Percentiles rank a stretch among this genome's conserved stretches.
Evolutionary conservation across 2,329 filamentous ascomycete genomes (phyloP).

Genomic region (Fusarium sp.): DNA sequence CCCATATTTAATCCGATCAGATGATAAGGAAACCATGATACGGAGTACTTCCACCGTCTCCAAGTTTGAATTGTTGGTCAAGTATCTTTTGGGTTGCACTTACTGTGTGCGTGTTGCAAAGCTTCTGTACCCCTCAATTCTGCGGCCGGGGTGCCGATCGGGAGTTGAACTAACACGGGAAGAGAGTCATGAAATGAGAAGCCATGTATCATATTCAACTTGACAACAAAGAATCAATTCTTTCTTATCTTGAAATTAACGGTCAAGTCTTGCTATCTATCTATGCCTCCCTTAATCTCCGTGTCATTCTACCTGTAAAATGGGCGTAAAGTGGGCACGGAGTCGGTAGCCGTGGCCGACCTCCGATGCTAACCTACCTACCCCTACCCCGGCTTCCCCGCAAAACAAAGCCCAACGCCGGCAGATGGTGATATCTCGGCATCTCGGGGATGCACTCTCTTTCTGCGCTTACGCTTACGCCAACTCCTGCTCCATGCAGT

Average conservation of each 20-base stretch:
- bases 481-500: slow-evolving; percentile 23
- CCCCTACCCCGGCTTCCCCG: slow-evolving; percentile 30
- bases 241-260: neutral
- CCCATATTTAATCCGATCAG: slow-evolving; percentile 29
- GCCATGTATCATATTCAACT: neutral
- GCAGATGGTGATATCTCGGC: slow-evolving; percentile 44
- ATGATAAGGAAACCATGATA: slow-evolving; percentile 23
- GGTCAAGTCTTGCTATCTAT: neutral
- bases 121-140: slow-evolving; percentile 18
- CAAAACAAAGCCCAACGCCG: slow-evolving; percentile 16
- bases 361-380: neutral
- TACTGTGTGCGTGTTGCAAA: neutral
- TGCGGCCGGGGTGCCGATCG: neutral
- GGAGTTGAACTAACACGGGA: neutral
- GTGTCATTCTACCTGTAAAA: neutral
- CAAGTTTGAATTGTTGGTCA: neutral
- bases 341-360: slow-evolving; percentile 32
- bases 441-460: slow-evolving; percentile 36
- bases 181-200: neutral
- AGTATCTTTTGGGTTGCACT: slow-evolving; percentile 1
- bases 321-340: slow-evolving; percentile 28
- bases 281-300: neutral
- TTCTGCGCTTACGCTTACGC: slow-evolving; percentile 17
- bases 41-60: neutral
- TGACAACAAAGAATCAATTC: neutral